A percentile compares a stretch with the other conserved stretches of the same genome.
Evolutionary conservation across 192 early-diverging fungal species (phyloP).

Genomic region (Backusella sp.): DNA sequence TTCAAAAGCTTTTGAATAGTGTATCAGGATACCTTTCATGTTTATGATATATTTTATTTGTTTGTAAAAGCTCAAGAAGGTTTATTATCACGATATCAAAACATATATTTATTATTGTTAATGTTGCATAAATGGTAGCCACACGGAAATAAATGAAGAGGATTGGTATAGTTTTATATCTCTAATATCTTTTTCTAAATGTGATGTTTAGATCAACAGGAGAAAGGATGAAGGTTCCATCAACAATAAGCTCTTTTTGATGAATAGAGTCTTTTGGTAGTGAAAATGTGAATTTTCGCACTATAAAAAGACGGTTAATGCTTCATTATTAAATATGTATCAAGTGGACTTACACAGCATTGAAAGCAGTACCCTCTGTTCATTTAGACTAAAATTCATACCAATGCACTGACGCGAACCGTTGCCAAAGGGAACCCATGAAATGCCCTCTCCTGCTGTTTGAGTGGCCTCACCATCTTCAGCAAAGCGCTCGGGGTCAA

Average conservation of each 20-base stretch:
- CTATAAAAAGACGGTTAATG: background rate
- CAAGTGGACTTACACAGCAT: constrained; percentile 50
- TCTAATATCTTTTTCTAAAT: constrained; percentile 25
- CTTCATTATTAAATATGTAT: constrained; percentile 36
- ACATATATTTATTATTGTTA: too few relatives aligned
- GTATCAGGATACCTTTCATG: too few relatives aligned
- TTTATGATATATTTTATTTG: too few relatives aligned
- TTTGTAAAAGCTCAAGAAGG: too few relatives aligned
- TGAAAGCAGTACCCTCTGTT: constrained; percentile 53
- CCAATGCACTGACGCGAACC: constrained; percentile 62
- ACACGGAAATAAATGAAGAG: too few relatives aligned
- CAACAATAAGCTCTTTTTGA: background rate
- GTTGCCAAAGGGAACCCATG: constrained; percentile 58
- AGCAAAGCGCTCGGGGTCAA: constrained; percentile 52
- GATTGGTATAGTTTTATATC: background rate
- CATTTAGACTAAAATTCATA: constrained; percentile 59
- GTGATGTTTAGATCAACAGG: background rate
- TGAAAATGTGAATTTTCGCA: constrained; percentile 23
- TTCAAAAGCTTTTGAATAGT: too few relatives aligned
- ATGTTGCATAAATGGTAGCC: too few relatives aligned
- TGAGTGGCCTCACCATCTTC: constrained; percentile 40
- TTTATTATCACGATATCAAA: too few relatives aligned
- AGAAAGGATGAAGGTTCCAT: constrained; percentile 3
- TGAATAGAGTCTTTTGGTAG: constrained; percentile 22
- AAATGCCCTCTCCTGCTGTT: constrained; percentile 25